Percentiles rank a stretch among this genome's conserved stretches.
phyloP scores from a whole-genome alignment of 116 monocot species.

The Cymodocea nodosa region DNA sequence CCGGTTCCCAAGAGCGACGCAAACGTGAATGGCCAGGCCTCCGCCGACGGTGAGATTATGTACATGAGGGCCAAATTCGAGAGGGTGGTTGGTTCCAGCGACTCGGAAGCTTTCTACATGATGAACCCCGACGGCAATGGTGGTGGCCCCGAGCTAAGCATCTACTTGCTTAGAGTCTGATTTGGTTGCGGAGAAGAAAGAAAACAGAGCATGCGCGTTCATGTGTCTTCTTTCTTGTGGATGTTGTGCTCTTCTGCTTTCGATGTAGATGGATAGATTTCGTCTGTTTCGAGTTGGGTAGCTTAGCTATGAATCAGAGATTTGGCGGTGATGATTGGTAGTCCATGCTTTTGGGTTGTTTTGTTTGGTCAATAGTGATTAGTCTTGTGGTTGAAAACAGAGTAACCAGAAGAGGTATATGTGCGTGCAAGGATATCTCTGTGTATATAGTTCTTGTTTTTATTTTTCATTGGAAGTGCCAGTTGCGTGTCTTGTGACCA shows the following conservation, averaged over 20 bases:
- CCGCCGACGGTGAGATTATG: slow-evolving; percentile 57
- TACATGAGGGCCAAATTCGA: slow-evolving; percentile 88
- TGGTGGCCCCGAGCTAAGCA: slow-evolving; percentile 54
- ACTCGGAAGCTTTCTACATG: slow-evolving; percentile 95
- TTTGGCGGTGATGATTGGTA: too few relatives aligned
- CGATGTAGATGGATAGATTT: too few relatives aligned
- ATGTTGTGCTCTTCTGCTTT: not conserved
- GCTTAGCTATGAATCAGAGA: too few relatives aligned
- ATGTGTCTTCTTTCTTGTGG: not conserved
- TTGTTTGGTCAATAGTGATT: too few relatives aligned
- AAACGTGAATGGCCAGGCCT: not conserved
- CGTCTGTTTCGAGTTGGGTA: too few relatives aligned
- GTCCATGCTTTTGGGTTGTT: too few relatives aligned
- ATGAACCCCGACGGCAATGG: slow-evolving; percentile 64
- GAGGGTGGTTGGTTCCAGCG: slow-evolving; percentile 71
- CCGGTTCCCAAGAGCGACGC: slow-evolving; percentile 7
- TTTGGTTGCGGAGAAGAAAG: not conserved
- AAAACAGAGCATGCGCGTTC: not conserved
- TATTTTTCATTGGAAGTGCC: too few relatives aligned
- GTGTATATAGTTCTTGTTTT: too few relatives aligned
- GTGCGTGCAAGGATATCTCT: too few relatives aligned
- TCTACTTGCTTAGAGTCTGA: slow-evolving; percentile 51
- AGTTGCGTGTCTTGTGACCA: too few relatives aligned
- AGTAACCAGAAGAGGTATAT: too few relatives aligned
- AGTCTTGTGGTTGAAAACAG: too few relatives aligned